Conservation (phyloP, 2,329 filamentous ascomycete species). For the Xylariaceae sp. region DNA sequence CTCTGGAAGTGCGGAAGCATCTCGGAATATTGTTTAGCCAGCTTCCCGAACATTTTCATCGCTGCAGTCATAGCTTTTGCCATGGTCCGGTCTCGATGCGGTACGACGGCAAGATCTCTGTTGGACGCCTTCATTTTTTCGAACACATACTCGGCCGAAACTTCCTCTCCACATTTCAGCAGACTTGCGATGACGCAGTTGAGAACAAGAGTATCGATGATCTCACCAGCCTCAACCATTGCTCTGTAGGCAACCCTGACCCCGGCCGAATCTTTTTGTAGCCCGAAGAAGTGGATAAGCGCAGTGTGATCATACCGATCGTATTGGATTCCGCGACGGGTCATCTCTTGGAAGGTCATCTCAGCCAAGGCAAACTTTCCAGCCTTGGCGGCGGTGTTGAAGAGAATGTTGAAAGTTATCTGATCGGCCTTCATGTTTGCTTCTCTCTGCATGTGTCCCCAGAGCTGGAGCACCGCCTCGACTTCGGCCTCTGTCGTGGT, state of each 20-base stretch:
- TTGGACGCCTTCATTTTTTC: constrained; percentile 70
- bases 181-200: constrained; percentile 82
- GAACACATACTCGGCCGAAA: constrained; percentile 75
- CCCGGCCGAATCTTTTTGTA: constrained; percentile 65
- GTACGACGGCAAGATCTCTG: constrained; percentile 33
- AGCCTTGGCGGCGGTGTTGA: constrained; percentile 79
- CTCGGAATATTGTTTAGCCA: constrained; percentile 50
- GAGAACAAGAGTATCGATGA: constrained; percentile 80
- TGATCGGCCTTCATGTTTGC: constrained; percentile 60
- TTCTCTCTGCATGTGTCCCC: constrained; percentile 82
- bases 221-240: constrained; percentile 77
- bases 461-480: constrained; percentile 67
- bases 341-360: constrained; percentile 79
- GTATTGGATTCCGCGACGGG: constrained; percentile 57
- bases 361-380: constrained; percentile 81
- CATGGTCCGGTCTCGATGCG: constrained; percentile 42
- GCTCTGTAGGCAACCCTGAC: constrained; percentile 74
- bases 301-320: constrained; percentile 79
- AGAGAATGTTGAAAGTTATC: constrained; percentile 91
- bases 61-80: constrained; percentile 48
- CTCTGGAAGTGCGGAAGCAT: constrained; percentile 53
- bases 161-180: constrained; percentile 67
- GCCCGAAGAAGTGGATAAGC: constrained; percentile 77
- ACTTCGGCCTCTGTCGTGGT: constrained; percentile 54
- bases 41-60: constrained; percentile 51